These are phyloP conservation scores for Mycogone perniciosa DNA, from an alignment of 2,329 filamentous ascomycete genomes.

Conservation along the genomic window DNA sequence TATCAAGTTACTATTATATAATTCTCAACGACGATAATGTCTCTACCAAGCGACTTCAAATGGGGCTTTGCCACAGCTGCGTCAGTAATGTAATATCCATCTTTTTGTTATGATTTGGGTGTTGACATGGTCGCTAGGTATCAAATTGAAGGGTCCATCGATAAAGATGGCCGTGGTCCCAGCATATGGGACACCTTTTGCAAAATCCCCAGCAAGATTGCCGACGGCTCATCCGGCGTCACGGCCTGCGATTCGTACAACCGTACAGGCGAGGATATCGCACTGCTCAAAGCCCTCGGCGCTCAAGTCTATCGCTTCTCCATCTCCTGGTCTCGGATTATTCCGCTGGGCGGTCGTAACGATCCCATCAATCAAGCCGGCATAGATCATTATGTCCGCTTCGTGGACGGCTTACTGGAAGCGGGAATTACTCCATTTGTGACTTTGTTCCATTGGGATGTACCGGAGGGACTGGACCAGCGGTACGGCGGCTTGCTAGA, in stretches of 20 bases:
- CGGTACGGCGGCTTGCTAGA: constrained; percentile 77
- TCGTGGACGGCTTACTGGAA: constrained; percentile 70
- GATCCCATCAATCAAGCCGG: constrained; percentile 77
- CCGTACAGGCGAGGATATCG: constrained; percentile 69
- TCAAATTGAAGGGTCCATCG: constrained; percentile 73
- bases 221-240: constrained; percentile 66
- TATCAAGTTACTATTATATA: not conserved
- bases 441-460: constrained; percentile 84
- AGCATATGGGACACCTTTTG: constrained; percentile 93
- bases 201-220: constrained; percentile 73
- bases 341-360: constrained; percentile 75
- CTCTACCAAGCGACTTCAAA: constrained; percentile 62
- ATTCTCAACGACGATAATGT: constrained; percentile 34
- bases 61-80: constrained; percentile 78
- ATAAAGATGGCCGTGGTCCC: constrained; percentile 70
- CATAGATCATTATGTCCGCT: constrained; percentile 69
- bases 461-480: constrained; percentile 70
- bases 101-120: not conserved
- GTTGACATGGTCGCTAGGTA: constrained; percentile 51
- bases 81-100: constrained; percentile 37
- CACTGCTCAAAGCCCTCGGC: constrained; percentile 66
- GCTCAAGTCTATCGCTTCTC: constrained; percentile 78
- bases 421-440: constrained; percentile 75
- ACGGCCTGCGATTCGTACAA: constrained; percentile 86
- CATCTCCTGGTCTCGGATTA: constrained; percentile 76